phyloP scores from a whole-genome alignment of 352 stramenopile genomes.

The Phytophthora pistaciae region DNA sequence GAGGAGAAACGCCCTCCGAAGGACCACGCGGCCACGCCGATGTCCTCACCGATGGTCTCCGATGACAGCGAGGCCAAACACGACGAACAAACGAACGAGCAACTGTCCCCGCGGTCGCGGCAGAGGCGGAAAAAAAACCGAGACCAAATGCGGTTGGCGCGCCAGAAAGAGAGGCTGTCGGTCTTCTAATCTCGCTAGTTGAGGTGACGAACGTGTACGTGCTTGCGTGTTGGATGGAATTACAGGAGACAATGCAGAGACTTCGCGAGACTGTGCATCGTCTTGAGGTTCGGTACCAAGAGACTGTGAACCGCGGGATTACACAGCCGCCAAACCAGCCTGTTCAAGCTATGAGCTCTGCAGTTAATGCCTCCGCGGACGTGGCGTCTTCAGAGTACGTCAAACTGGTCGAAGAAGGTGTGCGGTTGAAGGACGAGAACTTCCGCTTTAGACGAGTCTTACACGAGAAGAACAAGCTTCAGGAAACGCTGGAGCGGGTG shows the following conservation, averaged over 20 bases:
- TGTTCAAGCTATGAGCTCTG: background rate
- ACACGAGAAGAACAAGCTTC: slow-evolving; percentile 56
- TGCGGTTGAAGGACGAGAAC: slow-evolving; percentile 54
- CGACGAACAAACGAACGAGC: slow-evolving; percentile 1
- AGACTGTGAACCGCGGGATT: slow-evolving; percentile 13
- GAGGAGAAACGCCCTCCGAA: slow-evolving; percentile 7
- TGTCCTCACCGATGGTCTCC: slow-evolving; percentile 15
- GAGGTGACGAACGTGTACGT: background rate
- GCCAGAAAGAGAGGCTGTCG: slow-evolving; percentile 57
- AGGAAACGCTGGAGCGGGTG: slow-evolving; percentile 58
- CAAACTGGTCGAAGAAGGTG: slow-evolving; percentile 42
- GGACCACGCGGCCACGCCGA: background rate
- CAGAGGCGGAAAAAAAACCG: slow-evolving; percentile 64
- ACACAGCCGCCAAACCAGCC: background rate
- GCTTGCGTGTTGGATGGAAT: background rate
- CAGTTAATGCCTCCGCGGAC: background rate
- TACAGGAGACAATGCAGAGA: slow-evolving; percentile 53
- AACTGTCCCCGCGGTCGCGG: slow-evolving; percentile 54
- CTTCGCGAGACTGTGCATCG: slow-evolving; percentile 59
- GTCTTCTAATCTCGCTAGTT: background rate
- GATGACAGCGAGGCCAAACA: slow-evolving; percentile 10
- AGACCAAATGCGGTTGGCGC: slow-evolving; percentile 62
- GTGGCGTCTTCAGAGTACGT: slow-evolving; percentile 39
- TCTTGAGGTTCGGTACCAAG: slow-evolving; percentile 48
- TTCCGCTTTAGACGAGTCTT: slow-evolving; percentile 49